Evolutionary conservation across 75 land plant species (phyloP).

Genomic region (Picea sitchensis): DNA sequence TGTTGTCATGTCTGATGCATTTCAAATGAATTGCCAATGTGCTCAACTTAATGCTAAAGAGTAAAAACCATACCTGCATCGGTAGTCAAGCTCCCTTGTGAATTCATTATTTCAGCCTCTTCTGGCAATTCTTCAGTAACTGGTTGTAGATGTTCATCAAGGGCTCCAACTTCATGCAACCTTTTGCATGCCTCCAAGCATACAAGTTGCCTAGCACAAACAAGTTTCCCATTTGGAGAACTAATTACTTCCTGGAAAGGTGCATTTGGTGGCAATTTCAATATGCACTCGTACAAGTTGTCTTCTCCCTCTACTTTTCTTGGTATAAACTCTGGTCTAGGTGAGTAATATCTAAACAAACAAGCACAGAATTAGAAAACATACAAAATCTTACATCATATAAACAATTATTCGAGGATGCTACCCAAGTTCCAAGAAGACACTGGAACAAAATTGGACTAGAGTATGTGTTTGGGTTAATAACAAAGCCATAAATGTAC

Average conservation of each 20-base stretch:
- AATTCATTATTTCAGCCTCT: slow-evolving; percentile 16
- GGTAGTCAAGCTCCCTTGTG: slow-evolving; percentile 4
- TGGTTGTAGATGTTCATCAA: slow-evolving; percentile 72
- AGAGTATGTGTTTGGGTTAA: background rate
- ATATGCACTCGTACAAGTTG: slow-evolving; percentile 38
- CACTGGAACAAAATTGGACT: too few relatives aligned
- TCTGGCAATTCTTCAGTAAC: slow-evolving; percentile 30
- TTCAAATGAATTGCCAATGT: background rate
- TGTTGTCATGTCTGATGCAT: too few relatives aligned
- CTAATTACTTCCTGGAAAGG: slow-evolving; percentile 66
- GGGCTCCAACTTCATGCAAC: slow-evolving; percentile 70
- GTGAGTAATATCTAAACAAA: slow-evolving; percentile 57
- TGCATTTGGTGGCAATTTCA: slow-evolving; percentile 82
- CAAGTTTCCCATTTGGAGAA: slow-evolving; percentile 23
- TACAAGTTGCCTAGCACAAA: slow-evolving; percentile 65
- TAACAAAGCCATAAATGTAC: background rate
- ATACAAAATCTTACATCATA: background rate
- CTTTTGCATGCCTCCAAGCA: slow-evolving; percentile 87
- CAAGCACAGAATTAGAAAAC: background rate
- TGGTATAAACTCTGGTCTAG: slow-evolving; percentile 53
- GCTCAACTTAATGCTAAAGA: too few relatives aligned
- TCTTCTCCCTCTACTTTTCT: slow-evolving; percentile 15
- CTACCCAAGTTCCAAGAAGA: too few relatives aligned
- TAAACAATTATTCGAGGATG: too few relatives aligned
- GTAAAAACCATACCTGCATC: slow-evolving; percentile 39